Evolutionary conservation across 169 alveolate species (phyloP).

Genomic region (Plasmodium reichenowi): DNA sequence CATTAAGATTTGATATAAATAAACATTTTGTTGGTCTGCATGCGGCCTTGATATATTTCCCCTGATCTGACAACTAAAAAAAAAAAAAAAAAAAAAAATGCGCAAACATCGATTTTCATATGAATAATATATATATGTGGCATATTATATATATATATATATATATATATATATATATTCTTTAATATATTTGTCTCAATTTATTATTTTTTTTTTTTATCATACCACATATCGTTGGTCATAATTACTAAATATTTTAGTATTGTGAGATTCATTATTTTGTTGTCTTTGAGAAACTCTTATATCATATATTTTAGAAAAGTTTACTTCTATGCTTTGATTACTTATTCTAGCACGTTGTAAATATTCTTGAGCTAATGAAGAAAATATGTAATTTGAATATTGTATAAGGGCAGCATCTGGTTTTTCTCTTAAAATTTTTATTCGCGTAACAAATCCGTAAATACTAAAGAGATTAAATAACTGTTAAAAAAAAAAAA

Average conservation of each 20-base stretch:
- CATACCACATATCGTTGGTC: slow-evolving; percentile 67
- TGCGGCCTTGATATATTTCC: slow-evolving; percentile 81
- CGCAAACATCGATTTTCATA: too few relatives aligned
- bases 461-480: slow-evolving; percentile 83
- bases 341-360: slow-evolving; percentile 71
- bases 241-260: slow-evolving; percentile 49
- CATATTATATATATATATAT: neutral
- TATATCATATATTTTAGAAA: slow-evolving; percentile 81
- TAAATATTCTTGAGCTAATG: slow-evolving; percentile 79
- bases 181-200: neutral
- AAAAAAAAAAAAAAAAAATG: neutral
- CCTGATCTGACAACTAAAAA: slow-evolving; percentile 77
- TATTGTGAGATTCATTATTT: slow-evolving; percentile 38
- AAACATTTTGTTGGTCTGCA: slow-evolving; percentile 82
- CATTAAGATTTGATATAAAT: slow-evolving; percentile 81
- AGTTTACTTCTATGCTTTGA: slow-evolving; percentile 75
- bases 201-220: neutral
- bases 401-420: slow-evolving; percentile 85
- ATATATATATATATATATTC: neutral
- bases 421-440: slow-evolving; percentile 82
- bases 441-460: slow-evolving; percentile 81
- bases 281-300: slow-evolving; percentile 61
- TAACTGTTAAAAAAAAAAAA: slow-evolving; percentile 59
- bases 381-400: slow-evolving; percentile 79
- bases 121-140: neutral